Base-by-base conservation (phyloP, 2,329 filamentous ascomycete species). In the Exophiala viscosa region DNA sequence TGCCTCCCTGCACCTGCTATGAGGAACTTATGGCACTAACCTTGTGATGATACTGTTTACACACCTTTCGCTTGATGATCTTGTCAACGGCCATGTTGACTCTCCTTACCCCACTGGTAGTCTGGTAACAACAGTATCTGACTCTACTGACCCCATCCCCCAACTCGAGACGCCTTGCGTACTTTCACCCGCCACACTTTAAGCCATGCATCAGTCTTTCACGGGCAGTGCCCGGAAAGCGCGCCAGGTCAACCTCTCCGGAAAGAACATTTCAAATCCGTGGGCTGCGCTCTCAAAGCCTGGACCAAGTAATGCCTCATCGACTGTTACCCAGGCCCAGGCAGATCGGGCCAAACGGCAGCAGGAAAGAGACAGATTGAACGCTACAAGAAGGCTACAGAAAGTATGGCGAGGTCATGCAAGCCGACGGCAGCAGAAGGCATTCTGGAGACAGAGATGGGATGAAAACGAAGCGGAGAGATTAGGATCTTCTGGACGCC, bases 191-290 rank as follows among this genome's bases (percentile, higher is more conserved):
- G 39, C 34, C 44, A 34, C 44, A 9, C 11, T 33, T 31, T 23
- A n/a, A 28, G 18, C 49, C 44, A 96, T 96, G 92, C 95, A 93
- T 73, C 85, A 87, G 57, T 90, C 87, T 48, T 99, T 99, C 74
- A 93, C 88, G 18, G 93, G 93, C 63, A 88, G 75, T 71, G 88
- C 90, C 64, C 85, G 89, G 65, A 87, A 88, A 61, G 86, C 87
- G 57, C 86, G 93, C 60, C 91, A 96, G 69, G 90, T 97, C 67
- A 96, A 97, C 72, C 85, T 99, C 57, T 93, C 90, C 61, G 93
- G 90, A 58, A 86, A 91, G 62, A 83, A 82, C 60, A 76, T 77
- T 31, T 34, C 52, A 5, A 95, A 96, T 65, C 89, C 90, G 3
- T 95, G 93, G 69, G 84, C 79, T 46, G 50, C 71, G 70, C 48